phyloP scores from a whole-genome alignment of 2,329 filamentous ascomycete species.

The Cercospora sp. region DNA sequence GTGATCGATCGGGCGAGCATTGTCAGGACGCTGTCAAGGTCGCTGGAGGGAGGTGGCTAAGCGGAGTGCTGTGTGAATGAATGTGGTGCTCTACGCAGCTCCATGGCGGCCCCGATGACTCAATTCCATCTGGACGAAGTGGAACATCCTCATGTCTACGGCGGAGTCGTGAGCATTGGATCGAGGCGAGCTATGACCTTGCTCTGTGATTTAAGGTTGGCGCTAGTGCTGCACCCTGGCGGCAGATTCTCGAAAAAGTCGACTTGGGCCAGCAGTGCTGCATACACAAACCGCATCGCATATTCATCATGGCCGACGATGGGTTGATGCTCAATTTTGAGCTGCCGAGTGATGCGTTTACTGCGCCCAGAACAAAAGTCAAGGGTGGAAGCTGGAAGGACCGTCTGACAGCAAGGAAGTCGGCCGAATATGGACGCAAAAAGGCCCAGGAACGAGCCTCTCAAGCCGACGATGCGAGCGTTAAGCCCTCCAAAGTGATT shows the following conservation, averaged over 20 bases:
- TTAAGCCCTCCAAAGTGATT: not conserved
- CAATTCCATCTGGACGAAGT: not conserved
- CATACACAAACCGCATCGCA: not conserved
- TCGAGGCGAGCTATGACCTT: not conserved
- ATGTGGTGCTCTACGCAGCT: not conserved
- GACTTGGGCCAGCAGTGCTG: not conserved
- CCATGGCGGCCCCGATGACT: not conserved
- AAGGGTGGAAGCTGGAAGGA: conserved; percentile 95
- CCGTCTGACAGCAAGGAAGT: conserved; percentile 75
- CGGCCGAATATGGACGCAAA: conserved; percentile 55
- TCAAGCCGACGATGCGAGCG: not conserved
- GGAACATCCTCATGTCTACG: conserved; percentile 17
- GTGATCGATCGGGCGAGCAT: not conserved
- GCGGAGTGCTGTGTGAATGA: not conserved
- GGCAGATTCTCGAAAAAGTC: conserved; percentile 11
- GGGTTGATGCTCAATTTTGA: conserved; percentile 93
- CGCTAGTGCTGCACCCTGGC: conserved; percentile 5
- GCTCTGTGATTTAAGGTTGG: not conserved
- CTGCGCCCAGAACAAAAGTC: conserved; percentile 62
- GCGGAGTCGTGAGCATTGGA: conserved; percentile 13
- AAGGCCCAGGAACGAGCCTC: conserved; percentile 36
- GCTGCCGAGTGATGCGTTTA: conserved; percentile 64
- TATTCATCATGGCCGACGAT: conserved; percentile 76
- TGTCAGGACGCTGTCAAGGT: not conserved
- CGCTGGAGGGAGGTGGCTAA: not conserved